These are phyloP conservation scores for Aspergillus panamensis DNA, from an alignment of 495 filamentous ascomycete species.

Conservation along the genomic window DNA sequence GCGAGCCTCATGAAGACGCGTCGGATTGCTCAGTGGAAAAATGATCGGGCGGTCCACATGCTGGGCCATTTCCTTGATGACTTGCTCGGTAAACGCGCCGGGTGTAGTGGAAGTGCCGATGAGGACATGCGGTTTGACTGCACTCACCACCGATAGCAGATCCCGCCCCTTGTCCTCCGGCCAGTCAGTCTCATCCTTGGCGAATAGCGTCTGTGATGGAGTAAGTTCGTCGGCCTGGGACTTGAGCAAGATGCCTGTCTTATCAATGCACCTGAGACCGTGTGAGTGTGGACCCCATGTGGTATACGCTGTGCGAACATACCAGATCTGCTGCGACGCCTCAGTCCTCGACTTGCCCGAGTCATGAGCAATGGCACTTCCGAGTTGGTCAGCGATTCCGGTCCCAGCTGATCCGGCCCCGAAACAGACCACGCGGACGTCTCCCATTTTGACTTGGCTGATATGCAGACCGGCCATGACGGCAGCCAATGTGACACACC, in stretches of 20 bases:
- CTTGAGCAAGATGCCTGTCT: slow-evolving; percentile 69
- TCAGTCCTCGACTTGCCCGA: slow-evolving; percentile 64
- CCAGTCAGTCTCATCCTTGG: slow-evolving; percentile 65
- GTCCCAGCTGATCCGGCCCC: slow-evolving; percentile 84
- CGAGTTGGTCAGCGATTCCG: slow-evolving; percentile 80
- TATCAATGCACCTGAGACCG: slow-evolving; percentile 70
- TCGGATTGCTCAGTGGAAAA: slow-evolving; percentile 84
- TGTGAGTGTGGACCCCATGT: not conserved
- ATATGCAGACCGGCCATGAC: slow-evolving; percentile 72
- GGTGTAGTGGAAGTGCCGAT: slow-evolving; percentile 83
- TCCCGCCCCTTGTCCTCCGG: slow-evolving; percentile 48
- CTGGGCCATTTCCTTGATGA: slow-evolving; percentile 75
- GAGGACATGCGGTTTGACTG: slow-evolving; percentile 75
- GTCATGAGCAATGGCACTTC: slow-evolving; percentile 71
- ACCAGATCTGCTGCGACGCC: slow-evolving; percentile 81
- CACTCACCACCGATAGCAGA: slow-evolving; percentile 62
- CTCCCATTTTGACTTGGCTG: slow-evolving; percentile 59
- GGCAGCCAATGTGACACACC: slow-evolving; percentile 79
- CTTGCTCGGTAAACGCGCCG: slow-evolving; percentile 70
- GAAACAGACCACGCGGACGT: slow-evolving; percentile 69
- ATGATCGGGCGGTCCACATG: slow-evolving; percentile 75
- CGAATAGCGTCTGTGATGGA: slow-evolving; percentile 62
- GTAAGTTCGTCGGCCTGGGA: slow-evolving; percentile 59
- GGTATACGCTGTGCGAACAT: slow-evolving; percentile 18
- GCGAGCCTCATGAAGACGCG: slow-evolving; percentile 75